Evolutionary conservation across 2,329 filamentous ascomycete species (phyloP).

Genomic region (Pseudogymnoascus sp.): DNA sequence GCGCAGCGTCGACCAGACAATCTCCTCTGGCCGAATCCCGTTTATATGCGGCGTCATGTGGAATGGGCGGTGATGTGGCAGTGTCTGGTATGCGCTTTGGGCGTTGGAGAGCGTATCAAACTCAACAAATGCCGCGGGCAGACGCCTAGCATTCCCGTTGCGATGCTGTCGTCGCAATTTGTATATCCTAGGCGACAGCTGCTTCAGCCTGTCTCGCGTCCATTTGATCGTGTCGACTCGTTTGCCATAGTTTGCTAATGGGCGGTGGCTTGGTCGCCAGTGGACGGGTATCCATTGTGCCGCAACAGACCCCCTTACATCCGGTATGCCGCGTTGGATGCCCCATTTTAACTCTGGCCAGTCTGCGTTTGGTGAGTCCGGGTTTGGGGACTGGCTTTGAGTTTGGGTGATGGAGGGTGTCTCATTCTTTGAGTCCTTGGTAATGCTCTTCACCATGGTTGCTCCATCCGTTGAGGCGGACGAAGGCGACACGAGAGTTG

Average conservation of each 20-base stretch:
- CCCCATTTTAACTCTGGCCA: background rate
- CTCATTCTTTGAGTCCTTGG: background rate
- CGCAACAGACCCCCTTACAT: slow-evolving; percentile 31
- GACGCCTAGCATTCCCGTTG: slow-evolving; percentile 42
- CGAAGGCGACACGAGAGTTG: background rate
- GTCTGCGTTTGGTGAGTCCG: background rate
- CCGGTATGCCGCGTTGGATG: slow-evolving; percentile 14
- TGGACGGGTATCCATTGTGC: slow-evolving; percentile 30
- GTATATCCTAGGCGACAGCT: slow-evolving; percentile 26
- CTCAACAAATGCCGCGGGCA: slow-evolving; percentile 59
- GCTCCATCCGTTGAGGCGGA: background rate
- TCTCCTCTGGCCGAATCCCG: slow-evolving; percentile 52
- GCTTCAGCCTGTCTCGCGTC: slow-evolving; percentile 28
- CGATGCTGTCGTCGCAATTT: slow-evolving; percentile 29
- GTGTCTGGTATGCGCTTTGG: slow-evolving; percentile 55
- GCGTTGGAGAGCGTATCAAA: slow-evolving; percentile 54
- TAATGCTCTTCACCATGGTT: background rate
- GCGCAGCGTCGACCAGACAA: slow-evolving; percentile 59
- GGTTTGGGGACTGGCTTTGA: background rate
- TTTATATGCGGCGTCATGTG: slow-evolving; percentile 55
- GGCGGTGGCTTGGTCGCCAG: slow-evolving; percentile 28
- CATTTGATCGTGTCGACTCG: slow-evolving; percentile 33
- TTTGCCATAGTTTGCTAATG: slow-evolving; percentile 30
- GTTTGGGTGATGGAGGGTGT: background rate
- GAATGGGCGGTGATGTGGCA: slow-evolving; percentile 54